Evolutionary conservation across 2,329 filamentous ascomycete species (phyloP), one percentile per base, ranked within the genome.

Genomic region (Ophiostoma pallidulum): DNA sequence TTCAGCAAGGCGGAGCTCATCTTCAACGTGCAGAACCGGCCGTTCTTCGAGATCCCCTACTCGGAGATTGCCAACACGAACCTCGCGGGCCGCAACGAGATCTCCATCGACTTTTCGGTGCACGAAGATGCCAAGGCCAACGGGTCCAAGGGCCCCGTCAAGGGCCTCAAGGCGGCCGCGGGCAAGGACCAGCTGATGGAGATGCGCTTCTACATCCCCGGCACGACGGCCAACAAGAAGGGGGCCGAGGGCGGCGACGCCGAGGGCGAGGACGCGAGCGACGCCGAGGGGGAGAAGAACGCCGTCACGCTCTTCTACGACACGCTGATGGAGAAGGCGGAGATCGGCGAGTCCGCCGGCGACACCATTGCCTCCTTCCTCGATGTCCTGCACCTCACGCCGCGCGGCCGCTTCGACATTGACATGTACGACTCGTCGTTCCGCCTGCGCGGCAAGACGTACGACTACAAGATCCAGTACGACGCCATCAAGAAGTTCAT

Each of bases 381-480:
- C 62, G 92, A 98, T 66, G 86, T 97, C 52, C 73, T 98, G 45
- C 94, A 98, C 71, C 85, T 98, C 61, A 98, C 92, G 12, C 92
- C 92, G 54, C 90, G 92, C 85, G 94, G 92, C 65, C 91, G 92
- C 57, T 98, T 98, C 75, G 92, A 97, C 65, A 95, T 98, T 69
- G 92, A 98, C 66, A 95, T 98, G 85, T 98, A 98, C 76, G 92
- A 97, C 66, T 84, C 81, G 14, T 97, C 92, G 2, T 97, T 98
- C 77, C 85, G 92, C 53, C 77, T 98, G 53, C 91, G 92, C 56
- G 92, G 92, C 60, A 98, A 98, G 71, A 98, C 92, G 20, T 98
- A 98, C 73, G 94, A 98, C 71, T 98, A 98, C 80, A 98, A 98
- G 77, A 97, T 98, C 56, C 89, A 96, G 65, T 98, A 96, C 68